A percentile compares a stretch with the other conserved stretches of the same genome.
Conservation (phyloP, 495 filamentous ascomycete genomes). For the Talaromyces adpressus region DNA sequence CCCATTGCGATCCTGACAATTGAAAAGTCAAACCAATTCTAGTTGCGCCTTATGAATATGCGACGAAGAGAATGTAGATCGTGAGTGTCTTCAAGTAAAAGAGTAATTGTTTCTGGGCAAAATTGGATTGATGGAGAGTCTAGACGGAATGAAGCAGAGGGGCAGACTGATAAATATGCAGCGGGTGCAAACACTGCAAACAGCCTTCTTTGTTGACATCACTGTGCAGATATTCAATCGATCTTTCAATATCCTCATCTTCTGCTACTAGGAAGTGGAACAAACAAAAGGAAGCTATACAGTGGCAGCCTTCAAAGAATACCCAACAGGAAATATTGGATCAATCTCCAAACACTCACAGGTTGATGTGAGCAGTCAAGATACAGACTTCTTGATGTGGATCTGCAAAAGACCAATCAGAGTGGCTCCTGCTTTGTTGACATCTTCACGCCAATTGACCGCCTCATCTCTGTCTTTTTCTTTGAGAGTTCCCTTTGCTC, state of each 20-base stretch:
- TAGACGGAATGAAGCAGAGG: neutral
- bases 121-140: neutral
- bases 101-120: too few relatives aligned
- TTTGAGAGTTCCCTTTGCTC: neutral
- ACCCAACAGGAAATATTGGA: neutral
- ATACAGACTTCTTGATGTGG: neutral
- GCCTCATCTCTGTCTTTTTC: neutral
- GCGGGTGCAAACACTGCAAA: conserved; percentile 27
- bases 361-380: neutral
- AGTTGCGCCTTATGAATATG: neutral
- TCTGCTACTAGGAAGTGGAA: neutral
- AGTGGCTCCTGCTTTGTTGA: neutral
- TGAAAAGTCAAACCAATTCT: neutral
- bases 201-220: conserved; percentile 15
- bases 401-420: neutral
- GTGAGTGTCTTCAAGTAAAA: neutral
- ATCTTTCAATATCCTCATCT: neutral
- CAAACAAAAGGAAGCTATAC: neutral
- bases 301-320: neutral
- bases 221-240: neutral
- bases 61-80: neutral
- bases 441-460: neutral
- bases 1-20: conserved; percentile 20
- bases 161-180: neutral
- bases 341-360: neutral